phyloP scores from a whole-genome alignment of 2,329 filamentous ascomycete species.

The Hypoxylon sp. region DNA sequence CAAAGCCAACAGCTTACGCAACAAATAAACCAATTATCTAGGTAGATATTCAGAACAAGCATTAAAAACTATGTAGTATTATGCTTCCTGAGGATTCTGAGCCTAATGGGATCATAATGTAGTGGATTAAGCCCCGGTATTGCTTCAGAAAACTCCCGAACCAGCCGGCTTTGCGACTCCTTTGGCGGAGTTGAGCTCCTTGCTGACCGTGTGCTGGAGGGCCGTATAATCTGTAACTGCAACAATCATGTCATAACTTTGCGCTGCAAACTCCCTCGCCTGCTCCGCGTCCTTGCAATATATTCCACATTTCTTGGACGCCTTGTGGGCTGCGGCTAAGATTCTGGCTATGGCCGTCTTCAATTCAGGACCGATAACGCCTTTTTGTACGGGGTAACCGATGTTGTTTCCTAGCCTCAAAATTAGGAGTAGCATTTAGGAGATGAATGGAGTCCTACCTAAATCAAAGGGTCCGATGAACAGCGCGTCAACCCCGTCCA shows the following conservation, averaged over 20 bases:
- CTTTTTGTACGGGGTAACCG: conserved; percentile 8
- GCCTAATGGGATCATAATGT: no score
- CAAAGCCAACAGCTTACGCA: no score
- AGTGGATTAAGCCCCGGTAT: no score
- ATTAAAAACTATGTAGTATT: no score
- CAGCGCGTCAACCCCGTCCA: conserved; percentile 6
- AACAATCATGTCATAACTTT: conserved; percentile 5
- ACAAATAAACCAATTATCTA: no score
- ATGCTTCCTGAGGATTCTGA: no score
- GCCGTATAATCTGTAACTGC: conserved; percentile 8
- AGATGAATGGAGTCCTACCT: no score
- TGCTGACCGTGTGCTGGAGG: not conserved
- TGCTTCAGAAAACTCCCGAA: conserved; percentile 1
- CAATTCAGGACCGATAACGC: conserved; percentile 7
- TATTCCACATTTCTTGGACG: conserved; percentile 11
- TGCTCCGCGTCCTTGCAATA: conserved; percentile 11
- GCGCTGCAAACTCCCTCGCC: conserved; percentile 4
- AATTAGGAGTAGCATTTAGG: not conserved
- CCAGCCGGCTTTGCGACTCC: not conserved
- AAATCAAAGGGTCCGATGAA: conserved; percentile 17
- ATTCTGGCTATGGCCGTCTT: not conserved
- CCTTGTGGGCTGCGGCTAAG: conserved; percentile 7
- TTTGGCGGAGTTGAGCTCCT: not conserved
- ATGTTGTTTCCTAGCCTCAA: conserved; percentile 6
- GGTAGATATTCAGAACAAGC: no score